Base-by-base conservation (phyloP, 1,284 basidiomycete species). In the Malassezia caprae region DNA sequence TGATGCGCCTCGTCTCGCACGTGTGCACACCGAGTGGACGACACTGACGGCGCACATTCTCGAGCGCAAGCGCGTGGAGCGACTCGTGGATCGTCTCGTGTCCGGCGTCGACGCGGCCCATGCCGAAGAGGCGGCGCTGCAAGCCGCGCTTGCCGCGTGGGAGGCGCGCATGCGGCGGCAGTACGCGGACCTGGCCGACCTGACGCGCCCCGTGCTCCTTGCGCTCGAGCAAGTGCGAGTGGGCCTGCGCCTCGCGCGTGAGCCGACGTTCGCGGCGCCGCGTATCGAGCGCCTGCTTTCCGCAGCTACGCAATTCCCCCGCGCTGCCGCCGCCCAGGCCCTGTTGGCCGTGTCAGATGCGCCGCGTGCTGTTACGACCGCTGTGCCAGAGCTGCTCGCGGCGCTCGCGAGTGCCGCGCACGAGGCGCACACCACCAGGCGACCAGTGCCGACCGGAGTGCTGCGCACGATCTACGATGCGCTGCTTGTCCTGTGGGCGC, bases 21-120 rank as follows among this genome's bases (percentile, higher is more conserved):
- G 82, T 34, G 85, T 90, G 71, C 94, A 90, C 83, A 79, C 82
- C 15, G 91, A 96, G 72, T 80, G 90, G 6, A 51, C 51, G 23
- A 52, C 66, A 8, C 72, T 73, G 47, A 23, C 61, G 15, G 28
- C 48, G 24, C 61, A 72, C 26, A 63, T 72, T 1, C 41, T 67
- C 24, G 56, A 59, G 28, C 23, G 56, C 4, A 37, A 51, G 32
- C 58, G 73, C 26, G 51, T 77, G 19, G 55, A 54, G 8, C 61
- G 69, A 8, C 72, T 80, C 6, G 46, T 74, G 1, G 45, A 45
- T 12, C 54, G 58, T 3, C 42, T 69, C 23, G 24, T 46, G 11
- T 13, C 35, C 10, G 57, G 45, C 21, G 19, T 2, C 10, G 40
- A 47, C 15, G 56, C 58, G 3, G 61, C 59, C 30, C 55, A 59